Evolutionary conservation across 106 monocot genomes (phyloP).

Genomic region (Dendrobium nobile): DNA sequence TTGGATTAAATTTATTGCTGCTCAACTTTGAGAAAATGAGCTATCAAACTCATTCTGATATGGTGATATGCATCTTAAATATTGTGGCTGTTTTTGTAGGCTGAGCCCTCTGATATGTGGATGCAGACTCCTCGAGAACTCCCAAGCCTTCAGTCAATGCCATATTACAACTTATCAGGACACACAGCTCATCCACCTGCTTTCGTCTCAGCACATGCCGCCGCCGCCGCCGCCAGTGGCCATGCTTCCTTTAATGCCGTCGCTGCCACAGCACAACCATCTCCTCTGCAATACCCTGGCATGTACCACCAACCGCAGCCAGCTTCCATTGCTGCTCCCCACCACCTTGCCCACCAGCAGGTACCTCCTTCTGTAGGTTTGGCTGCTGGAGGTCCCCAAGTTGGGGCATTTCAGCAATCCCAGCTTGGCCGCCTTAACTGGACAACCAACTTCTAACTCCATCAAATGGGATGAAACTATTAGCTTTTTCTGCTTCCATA

Average conservation of each 20-base stretch:
- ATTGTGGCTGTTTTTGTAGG: conserved; percentile 22
- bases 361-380: conserved; percentile 40
- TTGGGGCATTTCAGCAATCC: conserved; percentile 64
- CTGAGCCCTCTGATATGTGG: conserved; percentile 74
- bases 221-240: conserved; percentile 27
- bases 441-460: conserved; percentile 47
- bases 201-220: conserved; percentile 25
- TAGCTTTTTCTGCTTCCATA: background rate
- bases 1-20: no score
- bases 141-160: conserved; percentile 39
- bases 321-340: conserved; percentile 32
- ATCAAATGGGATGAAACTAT: background rate
- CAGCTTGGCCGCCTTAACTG: conserved; percentile 63
- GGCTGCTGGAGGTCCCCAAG: conserved; percentile 46
- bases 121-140: conserved; percentile 63
- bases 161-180: conserved; percentile 47
- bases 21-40: no score
- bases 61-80: background rate
- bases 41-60: background rate
- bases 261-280: conserved; percentile 34
- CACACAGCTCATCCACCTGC: conserved; percentile 42
- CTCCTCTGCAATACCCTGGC: conserved; percentile 53
- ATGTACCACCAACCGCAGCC: conserved; percentile 64
- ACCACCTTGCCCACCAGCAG: conserved; percentile 52
- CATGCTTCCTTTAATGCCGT: conserved; percentile 58